A percentile compares a stretch with the other conserved stretches of the same genome.
Evolutionary conservation across 805 yeast species (phyloP).

Genomic region (Starmerella geochares): DNA sequence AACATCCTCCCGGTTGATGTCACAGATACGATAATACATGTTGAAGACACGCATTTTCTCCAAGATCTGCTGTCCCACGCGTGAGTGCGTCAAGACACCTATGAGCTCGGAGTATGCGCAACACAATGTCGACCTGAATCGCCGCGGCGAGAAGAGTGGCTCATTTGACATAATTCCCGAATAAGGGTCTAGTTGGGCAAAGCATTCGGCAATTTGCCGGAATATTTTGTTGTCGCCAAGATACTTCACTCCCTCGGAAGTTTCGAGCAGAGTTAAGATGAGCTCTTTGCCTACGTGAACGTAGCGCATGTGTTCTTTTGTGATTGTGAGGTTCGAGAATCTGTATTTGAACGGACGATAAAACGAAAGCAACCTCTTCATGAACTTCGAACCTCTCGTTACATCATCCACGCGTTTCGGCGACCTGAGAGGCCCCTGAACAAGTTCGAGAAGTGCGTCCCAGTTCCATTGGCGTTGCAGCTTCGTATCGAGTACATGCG

Average conservation of each 20-base stretch:
- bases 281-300: slow-evolving; percentile 67
- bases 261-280: slow-evolving; percentile 51
- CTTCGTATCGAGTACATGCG: slow-evolving; percentile 68
- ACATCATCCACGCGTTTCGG: slow-evolving; percentile 68
- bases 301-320: slow-evolving; percentile 44
- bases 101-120: slow-evolving; percentile 69
- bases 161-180: slow-evolving; percentile 65
- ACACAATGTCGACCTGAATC: slow-evolving; percentile 55
- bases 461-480: slow-evolving; percentile 82
- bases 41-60: slow-evolving; percentile 80
- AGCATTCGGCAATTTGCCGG: slow-evolving; percentile 80
- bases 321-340: slow-evolving; percentile 47
- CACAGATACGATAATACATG: slow-evolving; percentile 52
- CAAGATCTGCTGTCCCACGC: slow-evolving; percentile 56
- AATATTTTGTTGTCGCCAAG: slow-evolving; percentile 57
- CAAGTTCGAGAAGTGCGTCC: slow-evolving; percentile 58
- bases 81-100: slow-evolving; percentile 55
- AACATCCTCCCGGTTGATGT: slow-evolving; percentile 26
- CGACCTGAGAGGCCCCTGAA: slow-evolving; percentile 72
- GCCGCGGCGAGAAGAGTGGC: slow-evolving; percentile 55
- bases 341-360: slow-evolving; percentile 85
- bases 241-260: slow-evolving; percentile 56
- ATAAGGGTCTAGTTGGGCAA: slow-evolving; percentile 73
- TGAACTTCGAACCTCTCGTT: slow-evolving; percentile 66
- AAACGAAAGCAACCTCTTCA: slow-evolving; percentile 74